A percentile compares a stretch with the other conserved stretches of the same genome.
phyloP scores from a whole-genome alignment of 208 protist species.

The Herpetomonas samuelpessoai region DNA sequence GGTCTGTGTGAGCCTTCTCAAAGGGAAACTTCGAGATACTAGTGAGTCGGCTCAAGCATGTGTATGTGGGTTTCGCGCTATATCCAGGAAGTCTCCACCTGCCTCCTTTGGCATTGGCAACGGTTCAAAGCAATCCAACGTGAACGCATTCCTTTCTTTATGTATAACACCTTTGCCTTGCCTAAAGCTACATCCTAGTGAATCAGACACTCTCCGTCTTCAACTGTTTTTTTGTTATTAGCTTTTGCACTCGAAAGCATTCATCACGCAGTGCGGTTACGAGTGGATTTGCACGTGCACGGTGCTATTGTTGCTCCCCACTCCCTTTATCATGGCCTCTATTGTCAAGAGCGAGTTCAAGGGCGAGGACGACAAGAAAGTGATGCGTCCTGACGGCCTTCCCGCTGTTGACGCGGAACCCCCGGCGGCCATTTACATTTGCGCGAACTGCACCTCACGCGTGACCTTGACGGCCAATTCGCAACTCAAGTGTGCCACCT shows the following conservation, averaged over 20 bases:
- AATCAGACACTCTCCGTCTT: too few species aligned
- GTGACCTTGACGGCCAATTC: conserved; percentile 51
- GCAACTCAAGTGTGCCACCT: conserved; percentile 71
- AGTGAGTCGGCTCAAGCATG: too few species aligned
- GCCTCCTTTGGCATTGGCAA: too few species aligned
- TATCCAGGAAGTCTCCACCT: too few species aligned
- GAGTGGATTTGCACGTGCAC: conserved; percentile 6
- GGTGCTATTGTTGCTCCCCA: conserved; percentile 10
- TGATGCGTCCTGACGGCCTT: background rate
- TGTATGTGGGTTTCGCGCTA: too few species aligned
- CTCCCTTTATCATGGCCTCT: conserved; percentile 16
- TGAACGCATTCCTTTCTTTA: background rate
- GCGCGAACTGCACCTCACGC: conserved; percentile 74
- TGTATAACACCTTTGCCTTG: conserved; percentile 1
- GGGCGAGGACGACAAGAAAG: conserved; percentile 25
- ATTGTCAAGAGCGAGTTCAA: conserved; percentile 35
- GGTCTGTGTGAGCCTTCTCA: too few species aligned
- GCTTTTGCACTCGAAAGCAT: background rate
- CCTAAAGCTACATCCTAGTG: too few species aligned
- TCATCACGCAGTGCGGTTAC: conserved; percentile 1
- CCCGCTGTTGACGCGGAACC: conserved; percentile 20
- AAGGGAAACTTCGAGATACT: too few species aligned
- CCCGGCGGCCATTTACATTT: conserved; percentile 67
- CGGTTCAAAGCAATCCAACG: background rate
- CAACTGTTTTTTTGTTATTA: too few species aligned